Evolutionary conservation across 2,329 filamentous ascomycete species (phyloP), one percentile per base, ranked within the genome.

Genomic region (Colletotrichum eremochloae): DNA sequence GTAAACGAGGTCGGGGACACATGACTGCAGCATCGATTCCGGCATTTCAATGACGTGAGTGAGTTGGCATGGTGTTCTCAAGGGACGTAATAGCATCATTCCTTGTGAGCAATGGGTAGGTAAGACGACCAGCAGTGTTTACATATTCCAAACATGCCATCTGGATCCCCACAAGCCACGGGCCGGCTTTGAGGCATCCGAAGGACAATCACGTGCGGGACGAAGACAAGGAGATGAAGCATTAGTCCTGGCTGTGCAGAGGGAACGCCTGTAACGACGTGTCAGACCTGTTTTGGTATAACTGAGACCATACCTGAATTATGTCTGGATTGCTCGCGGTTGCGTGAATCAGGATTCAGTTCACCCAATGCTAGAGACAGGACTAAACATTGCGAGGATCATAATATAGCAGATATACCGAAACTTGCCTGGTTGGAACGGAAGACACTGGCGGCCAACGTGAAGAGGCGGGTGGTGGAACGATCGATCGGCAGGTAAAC

Each of bases 401-500:
- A 58, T 38, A 71, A 71, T 58, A 62, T 63, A 53, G 40, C 33
- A 53, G n/a, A 24, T 58, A 63, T 44, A 52, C 33, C 58, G 64
- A 50, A 31, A 46, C 8, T 40, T 53, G 29, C 50, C 29, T 58
- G 57, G 36, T 44, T 68, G 68, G 68, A 71, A 71, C 57, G 68
- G 52, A 53, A 52, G 36, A 58, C 38, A 36, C 42, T 58, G 57
- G 36, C 68, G n/a, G 53, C 61, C 63, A 36, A 53, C 46, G 40
- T 46, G 31, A 68, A 52, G 58, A n/a, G 36, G 55, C 44, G 33
- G 42, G 57, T 38, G 36, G 42, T n/a, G 52, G 36, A n/a, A 50
- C 42, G 52, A 71, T 55, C 44, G 68, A 71, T 71, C 58, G 68
- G 58, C 58, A 68, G 38, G 65, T 44, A 63, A 63, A 67, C 68